These are phyloP conservation scores for Volvariella surrecta DNA, from an alignment of 1,284 basidiomycete species.

Conservation along the genomic window DNA sequence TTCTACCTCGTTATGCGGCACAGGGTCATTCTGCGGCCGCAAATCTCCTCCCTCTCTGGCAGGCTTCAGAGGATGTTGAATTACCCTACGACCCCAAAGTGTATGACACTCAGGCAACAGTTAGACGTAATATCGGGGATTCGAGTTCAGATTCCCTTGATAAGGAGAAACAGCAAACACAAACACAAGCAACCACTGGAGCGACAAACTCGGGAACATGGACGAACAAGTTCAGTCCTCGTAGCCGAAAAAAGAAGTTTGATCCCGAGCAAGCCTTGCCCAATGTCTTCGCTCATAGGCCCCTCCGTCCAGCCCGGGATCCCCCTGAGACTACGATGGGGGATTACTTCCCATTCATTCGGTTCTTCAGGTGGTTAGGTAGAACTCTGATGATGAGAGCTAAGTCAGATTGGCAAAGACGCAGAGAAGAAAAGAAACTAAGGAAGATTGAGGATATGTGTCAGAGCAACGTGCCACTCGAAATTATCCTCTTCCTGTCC, in stretches of 20 bases:
- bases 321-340: constrained; percentile 38
- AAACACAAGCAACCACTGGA: neutral
- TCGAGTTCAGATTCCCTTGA: neutral
- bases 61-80: constrained; percentile 31
- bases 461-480: constrained; percentile 59
- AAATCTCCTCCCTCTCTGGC: constrained; percentile 49
- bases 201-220: too few relatives aligned
- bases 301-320: constrained; percentile 44
- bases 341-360: constrained; percentile 51
- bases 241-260: constrained; percentile 18
- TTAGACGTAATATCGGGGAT: neutral
- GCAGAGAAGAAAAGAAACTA: constrained; percentile 9
- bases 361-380: constrained; percentile 41
- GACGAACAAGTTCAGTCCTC: too few relatives aligned
- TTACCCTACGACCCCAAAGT: constrained; percentile 11
- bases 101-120: neutral
- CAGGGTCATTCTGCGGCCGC: constrained; percentile 13
- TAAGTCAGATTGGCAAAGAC: constrained; percentile 2
- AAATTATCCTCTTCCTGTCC: constrained; percentile 48
- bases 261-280: constrained; percentile 53
- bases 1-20: constrained; percentile 48
- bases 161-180: neutral
- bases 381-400: constrained; percentile 22
- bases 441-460: constrained; percentile 27
- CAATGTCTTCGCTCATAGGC: constrained; percentile 37